Base-by-base conservation (phyloP, 371 early-diverging fungal species). In the Rhizomucor pusillus region DNA sequence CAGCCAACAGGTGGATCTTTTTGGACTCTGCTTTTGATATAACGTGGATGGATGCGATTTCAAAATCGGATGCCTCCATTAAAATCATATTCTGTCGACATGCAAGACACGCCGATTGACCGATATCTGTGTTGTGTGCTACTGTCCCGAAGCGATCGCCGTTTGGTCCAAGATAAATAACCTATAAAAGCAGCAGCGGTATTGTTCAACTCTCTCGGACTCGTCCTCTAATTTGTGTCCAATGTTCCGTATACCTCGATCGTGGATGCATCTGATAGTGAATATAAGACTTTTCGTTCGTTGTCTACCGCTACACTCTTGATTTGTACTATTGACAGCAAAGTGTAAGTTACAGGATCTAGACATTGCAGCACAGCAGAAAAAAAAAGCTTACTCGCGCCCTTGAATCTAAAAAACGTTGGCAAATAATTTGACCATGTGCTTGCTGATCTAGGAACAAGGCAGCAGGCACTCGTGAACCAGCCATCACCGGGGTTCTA, bases 201-300 rank as follows among this genome's bases (percentile, higher is more conserved):
- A n/a, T n/a, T n/a, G n/a, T n/a, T n/a, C n/a, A n/a, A n/a, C n/a
- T n/a, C n/a, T n/a, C n/a, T n/a, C n/a, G n/a, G n/a, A n/a, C n/a
- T n/a, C n/a, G n/a, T n/a, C n/a, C n/a, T n/a, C n/a, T n/a, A n/a
- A n/a, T n/a, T n/a, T n/a, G n/a, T n/a, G n/a, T n/a, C n/a, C n/a
- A n/a, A n/a, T n/a, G n/a, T 29, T 29, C 7, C 29, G 3, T 29
- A 49, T 71, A 90, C 90, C 62, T 87, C 85, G 34, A 95, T 84
- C n/a, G 72, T 76, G 13, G 86, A 85, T 16, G 77, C 71, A 52
- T 82, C 69, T 2, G 82, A 71, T 6, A 91, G 67, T 3, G 86
- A 74, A 49, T 93, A 95, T 18, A 94, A 63, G 3, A 87, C 59
- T 36, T 85, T 81, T 23, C 93, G 79, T 22, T 78, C 71, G 45